Base-by-base conservation (phyloP, 2,329 filamentous ascomycete genomes). In the Bipolaris sorokiniana region DNA sequence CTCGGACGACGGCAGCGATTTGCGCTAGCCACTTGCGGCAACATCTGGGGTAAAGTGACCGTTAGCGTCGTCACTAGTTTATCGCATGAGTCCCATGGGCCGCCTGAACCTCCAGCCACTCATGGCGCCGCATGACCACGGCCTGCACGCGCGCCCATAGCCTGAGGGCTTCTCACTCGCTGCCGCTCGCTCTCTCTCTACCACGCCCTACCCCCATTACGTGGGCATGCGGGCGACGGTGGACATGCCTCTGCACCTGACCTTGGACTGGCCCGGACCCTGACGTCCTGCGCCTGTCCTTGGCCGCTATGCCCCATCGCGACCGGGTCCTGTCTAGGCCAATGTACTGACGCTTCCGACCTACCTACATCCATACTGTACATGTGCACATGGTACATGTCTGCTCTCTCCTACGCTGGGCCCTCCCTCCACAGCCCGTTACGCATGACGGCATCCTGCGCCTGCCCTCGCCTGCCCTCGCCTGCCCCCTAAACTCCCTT, bases 241-340 rank as follows among this genome's bases (percentile, higher is more conserved):
- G 61, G 61, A 51, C 60, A 62, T 60, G 47, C 22, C 48, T 44
- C 49, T 59, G 64, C 71, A 74, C 68, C 64, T 75, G 71, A 75
- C 71, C 70, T 54, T 63, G 50, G 31, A 16, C 49, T 31, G 28
- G 45, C 60, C 47, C 56, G 62, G 52, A 54, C 65, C 70, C 69
- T 68, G 62, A 63, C 64, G 63, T 57, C 58, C 51, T 46, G 60
- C 55, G 56, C 58, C 61, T 54, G 54, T 58, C 38, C 26, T 26
- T 23, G 23, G 3, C 23, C 23, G 23, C 23, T 5, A 60, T 56
- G 51, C 54, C 68, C 51, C 62, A 48, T 51, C 48, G 48, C 57
- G 26, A 28, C 26, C 26, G 9, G 2, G 33, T 10, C 5, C 33
- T 34, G 13, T 34, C 13, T 4, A n/a, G 26, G 26, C 26, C 26